Evolutionary conservation across 2,329 filamentous ascomycete genomes (phyloP).

Genomic region (Acephala macrosclerotiorum): DNA sequence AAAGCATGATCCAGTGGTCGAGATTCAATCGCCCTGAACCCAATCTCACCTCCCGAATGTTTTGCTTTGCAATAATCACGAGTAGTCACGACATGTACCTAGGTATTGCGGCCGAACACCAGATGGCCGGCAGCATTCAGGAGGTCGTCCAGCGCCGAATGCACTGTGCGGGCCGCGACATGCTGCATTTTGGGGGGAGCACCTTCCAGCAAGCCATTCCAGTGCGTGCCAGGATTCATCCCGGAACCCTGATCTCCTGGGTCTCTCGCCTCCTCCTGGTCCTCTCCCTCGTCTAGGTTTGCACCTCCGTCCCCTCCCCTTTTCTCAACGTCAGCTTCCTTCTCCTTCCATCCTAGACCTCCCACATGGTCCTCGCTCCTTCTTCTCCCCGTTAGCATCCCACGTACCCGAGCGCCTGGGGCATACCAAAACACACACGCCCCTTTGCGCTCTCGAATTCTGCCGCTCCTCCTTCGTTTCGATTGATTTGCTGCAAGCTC

Average conservation of each 20-base stretch:
- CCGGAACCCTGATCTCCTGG: background rate
- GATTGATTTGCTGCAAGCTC: slow-evolving; percentile 14
- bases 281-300: background rate
- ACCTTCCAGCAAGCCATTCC: too few species aligned
- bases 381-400: background rate
- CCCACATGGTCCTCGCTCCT: background rate
- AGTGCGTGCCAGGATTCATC: background rate
- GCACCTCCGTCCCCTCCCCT: slow-evolving; percentile 1
- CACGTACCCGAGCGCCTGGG: slow-evolving; percentile 10
- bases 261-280: background rate
- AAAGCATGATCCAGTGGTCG: background rate
- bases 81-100: slow-evolving; percentile 10
- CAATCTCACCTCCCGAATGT: background rate
- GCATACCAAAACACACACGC: background rate
- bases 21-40: background rate
- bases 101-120: slow-evolving; percentile 6
- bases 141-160: background rate
- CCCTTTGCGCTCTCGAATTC: slow-evolving; percentile 17
- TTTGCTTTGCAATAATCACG: background rate
- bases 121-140: background rate
- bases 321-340: background rate
- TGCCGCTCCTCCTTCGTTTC: slow-evolving; percentile 26
- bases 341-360: background rate
- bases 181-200: too few species aligned
- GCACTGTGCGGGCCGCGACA: too few species aligned